phyloP scores from a whole-genome alignment of 106 monocot species.

The Xerophyta viscosa region DNA sequence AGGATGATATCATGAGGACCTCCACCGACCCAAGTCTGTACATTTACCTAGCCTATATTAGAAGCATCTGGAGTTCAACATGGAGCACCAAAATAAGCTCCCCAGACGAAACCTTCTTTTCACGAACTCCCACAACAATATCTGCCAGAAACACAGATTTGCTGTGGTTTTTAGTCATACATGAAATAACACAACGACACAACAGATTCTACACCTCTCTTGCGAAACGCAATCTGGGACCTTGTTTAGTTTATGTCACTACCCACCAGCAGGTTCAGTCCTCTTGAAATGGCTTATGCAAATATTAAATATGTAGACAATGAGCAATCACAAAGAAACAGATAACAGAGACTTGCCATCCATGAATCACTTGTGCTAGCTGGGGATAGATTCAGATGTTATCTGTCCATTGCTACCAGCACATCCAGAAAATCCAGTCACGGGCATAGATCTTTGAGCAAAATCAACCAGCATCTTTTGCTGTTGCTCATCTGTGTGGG shows the following conservation, averaged over 20 bases:
- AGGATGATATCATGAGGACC: background rate
- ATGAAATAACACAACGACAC: too few species aligned
- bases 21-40: conserved; percentile 11
- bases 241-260: too few species aligned
- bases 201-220: too few species aligned
- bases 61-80: conserved; percentile 7
- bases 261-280: too few species aligned
- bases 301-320: too few species aligned
- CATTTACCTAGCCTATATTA: conserved; percentile 2
- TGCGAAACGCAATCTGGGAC: background rate
- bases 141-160: background rate
- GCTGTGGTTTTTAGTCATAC: too few species aligned
- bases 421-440: conserved; percentile 25
- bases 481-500: conserved; percentile 69
- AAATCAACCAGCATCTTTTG: conserved; percentile 46
- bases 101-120: conserved; percentile 15
- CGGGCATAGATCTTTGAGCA: conserved; percentile 62
- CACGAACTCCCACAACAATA: conserved; percentile 8
- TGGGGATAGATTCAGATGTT: conserved; percentile 48
- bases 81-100: conserved; percentile 39
- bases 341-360: too few species aligned
- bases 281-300: too few species aligned
- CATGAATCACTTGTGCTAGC: conserved; percentile 13
- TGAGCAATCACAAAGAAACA: too few species aligned
- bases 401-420: conserved; percentile 24